Percentiles rank a stretch among this genome's conserved stretches.
These are phyloP conservation scores for Penicillium mononematosum DNA, from an alignment of 495 filamentous ascomycete genomes.

Conservation along the genomic window DNA sequence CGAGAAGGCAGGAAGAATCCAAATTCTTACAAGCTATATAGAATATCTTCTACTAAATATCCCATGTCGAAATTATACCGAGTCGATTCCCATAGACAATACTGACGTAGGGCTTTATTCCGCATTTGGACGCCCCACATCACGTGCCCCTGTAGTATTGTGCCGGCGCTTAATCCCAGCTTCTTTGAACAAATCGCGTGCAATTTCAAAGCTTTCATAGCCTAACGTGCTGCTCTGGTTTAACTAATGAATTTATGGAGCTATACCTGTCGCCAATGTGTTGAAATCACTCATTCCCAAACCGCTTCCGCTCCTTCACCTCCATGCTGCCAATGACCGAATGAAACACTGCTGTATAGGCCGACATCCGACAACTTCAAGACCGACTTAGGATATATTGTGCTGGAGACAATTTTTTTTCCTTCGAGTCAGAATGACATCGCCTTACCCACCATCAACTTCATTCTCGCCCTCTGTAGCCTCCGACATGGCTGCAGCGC, in stretches of 20 bases:
- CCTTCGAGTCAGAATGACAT: conserved; percentile 33
- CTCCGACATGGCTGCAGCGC: conserved; percentile 28
- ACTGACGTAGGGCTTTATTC: conserved; percentile 20
- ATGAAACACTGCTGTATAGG: conserved; percentile 14
- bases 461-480: conserved; percentile 23
- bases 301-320: neutral
- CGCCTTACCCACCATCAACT: conserved; percentile 26
- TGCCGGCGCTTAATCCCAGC: conserved; percentile 13
- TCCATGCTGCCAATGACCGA: conserved; percentile 4
- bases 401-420: neutral
- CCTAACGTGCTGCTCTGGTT: neutral
- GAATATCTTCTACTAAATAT: neutral
- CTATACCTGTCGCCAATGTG: neutral
- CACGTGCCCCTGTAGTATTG: conserved; percentile 20
- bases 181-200: conserved; percentile 20
- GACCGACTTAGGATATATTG: neutral
- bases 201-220: conserved; percentile 10
- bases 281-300: neutral
- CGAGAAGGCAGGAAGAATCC: too few species aligned
- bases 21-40: neutral
- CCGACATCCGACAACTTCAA: conserved; percentile 13
- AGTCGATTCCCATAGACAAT: neutral
- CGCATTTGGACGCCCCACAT: conserved; percentile 27
- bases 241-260: neutral
- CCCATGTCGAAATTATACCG: neutral